Conservation (phyloP, 176 grass and related monocot species). For the Microstegium vimineum region DNA sequence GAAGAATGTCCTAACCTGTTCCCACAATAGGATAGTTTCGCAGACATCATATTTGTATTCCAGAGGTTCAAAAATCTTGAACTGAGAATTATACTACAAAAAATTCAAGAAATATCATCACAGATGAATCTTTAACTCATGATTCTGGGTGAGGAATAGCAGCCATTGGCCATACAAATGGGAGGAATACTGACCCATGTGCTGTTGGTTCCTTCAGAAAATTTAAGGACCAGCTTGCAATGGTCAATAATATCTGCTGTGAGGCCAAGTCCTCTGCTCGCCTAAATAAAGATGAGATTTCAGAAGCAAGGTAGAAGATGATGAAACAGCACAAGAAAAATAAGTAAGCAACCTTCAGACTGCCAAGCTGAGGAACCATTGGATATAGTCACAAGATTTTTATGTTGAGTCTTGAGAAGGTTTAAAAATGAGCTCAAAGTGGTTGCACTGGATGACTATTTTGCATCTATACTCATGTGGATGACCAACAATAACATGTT, state of each 20-base stretch:
- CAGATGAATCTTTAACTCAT: background rate
- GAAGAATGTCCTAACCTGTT: constrained; percentile 60
- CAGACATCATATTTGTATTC: constrained; percentile 83
- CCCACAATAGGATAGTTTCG: constrained; percentile 81
- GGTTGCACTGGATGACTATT: background rate
- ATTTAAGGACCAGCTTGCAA: constrained; percentile 83
- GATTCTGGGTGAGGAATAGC: background rate
- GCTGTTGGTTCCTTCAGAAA: constrained; percentile 81
- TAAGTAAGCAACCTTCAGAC: background rate
- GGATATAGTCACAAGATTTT: background rate
- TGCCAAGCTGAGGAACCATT: background rate
- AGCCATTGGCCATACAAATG: constrained; percentile 22
- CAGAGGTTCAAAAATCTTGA: constrained; percentile 87
- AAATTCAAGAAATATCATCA: constrained; percentile 17
- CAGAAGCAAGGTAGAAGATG: constrained; percentile 16
- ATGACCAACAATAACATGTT: background rate
- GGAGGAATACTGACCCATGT: constrained; percentile 60
- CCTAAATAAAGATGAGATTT: constrained; percentile 50
- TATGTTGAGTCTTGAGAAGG: background rate
- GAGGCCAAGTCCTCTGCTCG: constrained; percentile 79
- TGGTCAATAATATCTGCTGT: constrained; percentile 74
- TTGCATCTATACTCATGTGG: background rate
- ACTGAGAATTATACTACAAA: constrained; percentile 81
- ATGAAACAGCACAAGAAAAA: background rate
- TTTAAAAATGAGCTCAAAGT: background rate